Conservation (phyloP, 257 asterid genomes). For the Solanum okadae region DNA sequence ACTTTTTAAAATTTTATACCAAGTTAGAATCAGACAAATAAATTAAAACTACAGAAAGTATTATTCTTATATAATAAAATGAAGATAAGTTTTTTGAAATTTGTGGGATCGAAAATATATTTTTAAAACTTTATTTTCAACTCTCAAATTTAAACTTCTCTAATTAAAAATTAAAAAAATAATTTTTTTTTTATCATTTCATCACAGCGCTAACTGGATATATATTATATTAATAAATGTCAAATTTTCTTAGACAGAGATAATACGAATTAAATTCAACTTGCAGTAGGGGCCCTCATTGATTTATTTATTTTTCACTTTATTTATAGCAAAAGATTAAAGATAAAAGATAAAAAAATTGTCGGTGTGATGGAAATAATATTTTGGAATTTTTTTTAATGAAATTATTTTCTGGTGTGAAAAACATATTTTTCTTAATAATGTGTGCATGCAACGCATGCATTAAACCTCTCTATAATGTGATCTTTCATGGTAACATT, state of each 20-base stretch:
- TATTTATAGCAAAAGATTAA: background rate
- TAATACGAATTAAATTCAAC: no score
- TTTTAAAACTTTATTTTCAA: background rate
- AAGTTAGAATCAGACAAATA: no score
- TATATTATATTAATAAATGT: no score
- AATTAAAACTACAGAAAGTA: accelerated
- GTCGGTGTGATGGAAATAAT: background rate
- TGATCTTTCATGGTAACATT: background rate
- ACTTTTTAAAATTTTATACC: accelerated
- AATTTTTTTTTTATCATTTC: no score
- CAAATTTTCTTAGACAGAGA: background rate
- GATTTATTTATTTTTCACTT: background rate
- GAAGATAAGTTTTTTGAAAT: background rate
- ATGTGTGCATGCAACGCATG: background rate
- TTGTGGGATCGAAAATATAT: no score
- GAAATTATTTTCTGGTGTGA: background rate
- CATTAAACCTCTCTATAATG: background rate
- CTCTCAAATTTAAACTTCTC: no score
- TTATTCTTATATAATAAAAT: background rate
- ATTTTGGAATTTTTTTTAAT: background rate
- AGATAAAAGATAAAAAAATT: background rate
- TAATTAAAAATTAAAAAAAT: no score
- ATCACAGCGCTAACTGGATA: no score
- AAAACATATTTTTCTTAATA: no score
- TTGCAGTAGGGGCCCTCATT: background rate